Percentiles rank a stretch among this genome's conserved stretches.
Conservation (phyloP, 305 asterid species). For the Fraxinus greggii region DNA sequence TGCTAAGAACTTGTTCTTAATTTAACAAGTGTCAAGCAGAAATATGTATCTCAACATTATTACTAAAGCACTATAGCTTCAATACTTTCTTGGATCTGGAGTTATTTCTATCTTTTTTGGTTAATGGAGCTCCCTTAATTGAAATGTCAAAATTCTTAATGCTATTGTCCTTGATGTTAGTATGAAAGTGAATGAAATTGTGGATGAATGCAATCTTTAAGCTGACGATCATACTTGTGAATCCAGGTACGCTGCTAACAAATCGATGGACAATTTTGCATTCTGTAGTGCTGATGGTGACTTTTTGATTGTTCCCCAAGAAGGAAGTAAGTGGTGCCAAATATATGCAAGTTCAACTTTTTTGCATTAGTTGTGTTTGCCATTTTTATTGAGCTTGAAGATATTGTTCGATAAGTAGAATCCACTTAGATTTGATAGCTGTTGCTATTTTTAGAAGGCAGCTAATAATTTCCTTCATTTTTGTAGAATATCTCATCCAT, state of each 20-base stretch:
- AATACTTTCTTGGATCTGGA: background rate
- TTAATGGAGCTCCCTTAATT: background rate
- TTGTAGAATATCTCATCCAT: background rate
- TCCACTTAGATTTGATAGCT: background rate
- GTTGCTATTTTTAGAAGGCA: conserved; percentile 1
- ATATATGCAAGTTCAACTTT: conserved; percentile 1
- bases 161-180: background rate
- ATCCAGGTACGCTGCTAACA: conserved; percentile 82
- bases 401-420: background rate
- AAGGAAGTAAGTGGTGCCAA: conserved; percentile 71
- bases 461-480: background rate
- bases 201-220: conserved; percentile 16
- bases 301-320: conserved; percentile 90
- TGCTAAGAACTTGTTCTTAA: background rate
- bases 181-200: conserved; percentile 14
- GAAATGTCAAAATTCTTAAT: background rate
- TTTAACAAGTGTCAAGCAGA: background rate
- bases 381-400: background rate
- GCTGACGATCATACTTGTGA: conserved; percentile 12
- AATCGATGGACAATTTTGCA: conserved; percentile 85
- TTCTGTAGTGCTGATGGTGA: conserved; percentile 98
- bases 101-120: background rate
- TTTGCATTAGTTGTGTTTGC: conserved; percentile 12
- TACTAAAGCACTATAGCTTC: background rate
- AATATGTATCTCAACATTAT: background rate